Evolutionary conservation across 2,329 filamentous ascomycete genomes (phyloP), one percentile per base, ranked within the genome.

Genomic region (Parastagonospora nodorum): DNA sequence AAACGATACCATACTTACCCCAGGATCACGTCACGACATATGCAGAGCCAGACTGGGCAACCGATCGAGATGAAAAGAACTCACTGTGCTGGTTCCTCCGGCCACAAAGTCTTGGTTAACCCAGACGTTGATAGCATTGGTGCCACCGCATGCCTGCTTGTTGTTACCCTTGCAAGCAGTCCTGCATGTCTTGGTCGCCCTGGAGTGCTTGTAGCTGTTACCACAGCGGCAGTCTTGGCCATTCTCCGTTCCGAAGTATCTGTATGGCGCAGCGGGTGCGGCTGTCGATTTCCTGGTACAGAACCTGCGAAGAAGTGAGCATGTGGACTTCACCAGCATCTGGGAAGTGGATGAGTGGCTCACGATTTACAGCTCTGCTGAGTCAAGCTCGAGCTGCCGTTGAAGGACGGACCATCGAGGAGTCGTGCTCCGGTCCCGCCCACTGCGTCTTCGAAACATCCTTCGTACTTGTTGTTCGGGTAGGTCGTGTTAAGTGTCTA

Each of bases 201-300:
- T 5, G 1, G 10, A 10, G 29, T 43, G 29, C 19, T 16, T 14
- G 32, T 24, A 44, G 2, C 28, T 16, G 19, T 52, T 54, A 19
- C 50, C 51, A 38, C 56, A 59, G 15, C 19, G 29, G 41, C 56
- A 59, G 10, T 36, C 24, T 12, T 10, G 29, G 16, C 53, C 53
- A 7, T 5, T 8, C 33, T 42, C 50, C 16, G 54, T 19, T 31
- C 40, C 56, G 15, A 57, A 57, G 44, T 45, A 59, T 12, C 16
- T 37, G 45, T 47, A 59, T 7, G 55, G 55, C 10, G 50, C 45
- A 14, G 28, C 15, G 4, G 41, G 41, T 4, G 32, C 35, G 8
- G 27, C 19, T 2, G 11, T 9, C 2, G 39, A 14, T 8, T 36
- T 38, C 3, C 1, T 19, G n/a, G 47, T 53, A 44, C 55, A 58